Percentiles rank a stretch among this genome's conserved stretches.
phyloP scores from a whole-genome alignment of 2,329 filamentous ascomycete genomes.

The Fusarium longipes region DNA sequence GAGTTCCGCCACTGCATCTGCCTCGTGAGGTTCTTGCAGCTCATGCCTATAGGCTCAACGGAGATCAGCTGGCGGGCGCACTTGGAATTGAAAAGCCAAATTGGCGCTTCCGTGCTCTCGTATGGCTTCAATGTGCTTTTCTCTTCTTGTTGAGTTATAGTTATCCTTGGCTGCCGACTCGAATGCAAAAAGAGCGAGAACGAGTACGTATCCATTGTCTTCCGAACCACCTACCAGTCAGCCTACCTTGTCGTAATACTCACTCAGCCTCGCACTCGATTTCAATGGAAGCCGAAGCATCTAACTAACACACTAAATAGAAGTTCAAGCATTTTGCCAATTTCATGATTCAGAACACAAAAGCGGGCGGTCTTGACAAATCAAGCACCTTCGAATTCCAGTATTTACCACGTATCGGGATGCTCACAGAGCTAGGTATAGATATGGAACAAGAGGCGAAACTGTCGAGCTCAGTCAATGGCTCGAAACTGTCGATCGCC shows the following conservation, averaged over 20 bases:
- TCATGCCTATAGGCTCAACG: conserved; percentile 76
- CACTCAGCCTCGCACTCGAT: not conserved
- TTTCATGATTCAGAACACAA: conserved; percentile 71
- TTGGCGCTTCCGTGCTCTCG: conserved; percentile 68
- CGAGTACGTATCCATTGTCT: conserved; percentile 42
- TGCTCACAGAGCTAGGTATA: conserved; percentile 50
- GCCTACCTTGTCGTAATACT: not conserved
- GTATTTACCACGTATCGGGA: conserved; percentile 66
- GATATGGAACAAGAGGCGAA: not conserved
- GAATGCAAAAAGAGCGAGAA: conserved; percentile 53
- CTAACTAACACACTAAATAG: conserved; percentile 37
- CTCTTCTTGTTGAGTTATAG: conserved; percentile 67
- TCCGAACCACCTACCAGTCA: not conserved
- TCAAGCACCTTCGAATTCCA: conserved; percentile 77
- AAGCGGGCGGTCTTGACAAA: conserved; percentile 68
- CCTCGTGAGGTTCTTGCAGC: conserved; percentile 75
- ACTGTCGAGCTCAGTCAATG: not conserved
- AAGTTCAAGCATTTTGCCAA: conserved; percentile 45
- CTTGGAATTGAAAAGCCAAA: conserved; percentile 68
- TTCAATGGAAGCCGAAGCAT: not conserved
- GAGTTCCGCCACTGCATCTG: conserved; percentile 72
- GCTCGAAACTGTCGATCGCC: conserved; percentile 7
- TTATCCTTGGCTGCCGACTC: conserved; percentile 51
- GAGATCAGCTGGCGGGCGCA: conserved; percentile 68
- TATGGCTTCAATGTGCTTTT: conserved; percentile 74